Evolutionary conservation across 1,284 basidiomycete genomes (phyloP).

Genomic region (Cutaneotrichosporon cutaneum): DNA sequence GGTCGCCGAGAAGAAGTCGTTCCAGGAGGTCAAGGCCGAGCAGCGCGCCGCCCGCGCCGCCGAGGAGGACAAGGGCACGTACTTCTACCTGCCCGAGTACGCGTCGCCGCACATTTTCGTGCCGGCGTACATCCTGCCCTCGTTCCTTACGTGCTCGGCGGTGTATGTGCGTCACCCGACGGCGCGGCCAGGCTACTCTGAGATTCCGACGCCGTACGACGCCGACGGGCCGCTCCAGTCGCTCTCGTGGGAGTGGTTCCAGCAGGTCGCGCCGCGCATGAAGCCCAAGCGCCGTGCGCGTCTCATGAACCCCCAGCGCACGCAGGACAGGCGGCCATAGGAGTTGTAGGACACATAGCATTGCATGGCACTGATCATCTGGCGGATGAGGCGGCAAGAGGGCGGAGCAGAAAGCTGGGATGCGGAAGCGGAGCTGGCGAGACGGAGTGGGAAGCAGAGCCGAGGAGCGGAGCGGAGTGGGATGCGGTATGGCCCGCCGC

Average conservation of each 20-base stretch:
- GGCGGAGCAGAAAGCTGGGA: too few relatives aligned
- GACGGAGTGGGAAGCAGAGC: neutral
- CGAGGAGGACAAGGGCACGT: conserved; percentile 18
- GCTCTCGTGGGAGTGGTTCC: conserved; percentile 87
- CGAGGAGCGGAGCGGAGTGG: too few relatives aligned
- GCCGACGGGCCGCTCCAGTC: conserved; percentile 87
- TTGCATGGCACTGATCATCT: conserved; percentile 17
- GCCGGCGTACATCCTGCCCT: conserved; percentile 90
- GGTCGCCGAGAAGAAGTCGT: conserved; percentile 5
- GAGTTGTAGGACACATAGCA: conserved; percentile 10
- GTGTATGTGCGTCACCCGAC: conserved; percentile 95
- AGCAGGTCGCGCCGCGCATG: conserved; percentile 62
- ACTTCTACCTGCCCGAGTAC: conserved; percentile 82
- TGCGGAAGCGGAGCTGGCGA: too few relatives aligned
- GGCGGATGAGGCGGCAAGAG: neutral
- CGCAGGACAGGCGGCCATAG: conserved; percentile 26
- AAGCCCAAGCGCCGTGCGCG: conserved; percentile 64
- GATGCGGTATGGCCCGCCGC: too few relatives aligned
- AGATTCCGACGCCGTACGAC: conserved; percentile 89
- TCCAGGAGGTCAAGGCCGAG: conserved; percentile 3
- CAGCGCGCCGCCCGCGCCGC: conserved; percentile 8
- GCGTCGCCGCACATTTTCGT: conserved; percentile 92
- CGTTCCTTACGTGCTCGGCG: conserved; percentile 85
- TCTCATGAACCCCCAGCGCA: conserved; percentile 64
- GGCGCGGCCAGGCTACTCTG: conserved; percentile 84